Base-by-base conservation (phyloP, 371 early-diverging fungal species). In the Lichtheimia corymbifera region DNA sequence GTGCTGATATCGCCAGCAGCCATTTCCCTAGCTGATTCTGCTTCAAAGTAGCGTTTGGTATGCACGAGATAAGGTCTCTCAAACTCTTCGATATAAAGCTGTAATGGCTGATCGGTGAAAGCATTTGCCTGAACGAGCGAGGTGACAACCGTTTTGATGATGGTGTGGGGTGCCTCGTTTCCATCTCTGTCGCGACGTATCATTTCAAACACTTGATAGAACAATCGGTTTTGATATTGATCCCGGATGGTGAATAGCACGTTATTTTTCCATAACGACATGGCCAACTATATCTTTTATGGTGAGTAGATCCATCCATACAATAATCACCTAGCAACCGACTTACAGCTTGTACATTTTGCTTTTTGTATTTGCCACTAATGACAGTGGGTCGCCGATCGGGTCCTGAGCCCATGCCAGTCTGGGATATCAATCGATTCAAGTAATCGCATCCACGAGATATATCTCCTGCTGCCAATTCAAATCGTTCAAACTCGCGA, bases 1-100 rank as follows among this genome's bases (percentile, higher is more conserved):
- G 68, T 72, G 4, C 92, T 88, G 12, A 93, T 84, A 13, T 77
- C 66, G 15, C 81, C 70, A 15, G 70, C 67, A 0, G 90, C 75
- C 17, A 92, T 80, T 41, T 83, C 76, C 14, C 74, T 62, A 15
- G 79, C 86, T 6, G 93, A 87, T 61, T 93, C 95, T 5, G 77
- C 68, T 44, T 77, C 81, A 74, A 93, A 93, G 68, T 93, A 95
- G 15, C 72, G 66, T 47, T 80, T 80, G 0, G 92, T 91, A 47
- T 84, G 80, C 0, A 80, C 80, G 44, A 95, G 66, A 58, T 88
- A 92, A 11, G 88, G 86, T 43, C 77, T 70, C 68, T 95, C 95
- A 71, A 92, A 93, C 63, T 90, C 88, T 50, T 92, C 89, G 14
- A 89, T 80, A 62, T 95, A 95, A 4, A 92, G 70, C 42, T 84